Evolutionary conservation across 495 filamentous ascomycete species (phyloP), one percentile per base, ranked within the genome.

Genomic region (Terfezia claveryi): DNA sequence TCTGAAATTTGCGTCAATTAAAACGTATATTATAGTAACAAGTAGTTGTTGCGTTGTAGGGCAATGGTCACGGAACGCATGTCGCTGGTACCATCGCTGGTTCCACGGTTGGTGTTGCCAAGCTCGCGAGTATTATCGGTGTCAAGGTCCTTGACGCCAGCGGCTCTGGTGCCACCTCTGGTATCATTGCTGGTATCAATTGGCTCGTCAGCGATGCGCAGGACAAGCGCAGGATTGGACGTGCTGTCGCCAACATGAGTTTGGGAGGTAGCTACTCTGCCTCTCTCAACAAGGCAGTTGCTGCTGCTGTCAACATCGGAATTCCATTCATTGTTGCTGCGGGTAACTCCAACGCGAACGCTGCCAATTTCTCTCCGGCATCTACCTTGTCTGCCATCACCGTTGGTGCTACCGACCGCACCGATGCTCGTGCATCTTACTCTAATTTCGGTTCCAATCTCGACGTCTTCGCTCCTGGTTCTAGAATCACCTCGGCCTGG

Each of bases 301-400:
- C 76, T 46, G 65, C 64, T 23, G 70, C 57, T 51, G 68, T 78
- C 36, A 70, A 71, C 51, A 68, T 71, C 49, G 78, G 78, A 55
- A 69, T 81, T 41, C 73, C 79, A 53, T 74, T 76, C 55, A 69
- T 75, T 60, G 79, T 82, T 27, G 79, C 79, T 4, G 79, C 79
- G 51, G 79, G 78, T 38, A 82, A 82, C 68, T 77, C 80, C 55
- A 69, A 72, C 49, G 56, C 61, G 53, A 69, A 81, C 67, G 76
- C 78, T 20, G 63, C 60, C 12, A 69, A 69, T 54, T 74, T 68
- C 53, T 78, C 74, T n/a, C 78, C 78, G 44, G 78, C 74, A 37
- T 79, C 77, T 54, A 72, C 72, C n/a, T 62, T 68, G 11, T 62
- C 70, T 52, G 78, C 64, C 12, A 67, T 68, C 58, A 70, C 69